Evolutionary conservation across 768 basidiomycete genomes (phyloP), one percentile per base, ranked within the genome.

Genomic region (Kwoniella bestiolae): DNA sequence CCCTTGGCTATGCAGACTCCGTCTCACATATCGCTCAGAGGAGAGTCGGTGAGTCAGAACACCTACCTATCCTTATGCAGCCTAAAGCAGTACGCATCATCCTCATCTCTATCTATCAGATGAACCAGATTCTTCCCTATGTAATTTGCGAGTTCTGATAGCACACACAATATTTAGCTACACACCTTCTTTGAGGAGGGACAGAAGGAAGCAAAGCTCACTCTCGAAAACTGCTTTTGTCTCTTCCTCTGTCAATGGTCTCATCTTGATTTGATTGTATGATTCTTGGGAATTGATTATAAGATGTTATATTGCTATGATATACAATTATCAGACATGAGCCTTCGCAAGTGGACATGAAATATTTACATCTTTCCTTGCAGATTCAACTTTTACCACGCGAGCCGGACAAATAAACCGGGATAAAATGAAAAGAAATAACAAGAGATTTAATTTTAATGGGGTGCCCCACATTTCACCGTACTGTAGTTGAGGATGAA

Each of bases 71-170:
- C 95, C 75, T 87, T 91, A 78, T 98, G 94, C 35, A 98, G 82
- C 66, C 95, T 88, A 83, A 98, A 97, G 83, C 94, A 96, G 81
- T 95, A 90, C 14, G 92, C 89, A 75, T 96, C 94, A 49, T 80
- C 80, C 79, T 96, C 94, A 70, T 89, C 87, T 76, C 94, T 85
- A 85, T 98, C 95, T 67, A 98, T 91, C 68, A 97, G 86, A 78
- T 96, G 92, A 31, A 98, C 89, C 18, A 99, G 85, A 76, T 98
- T 98, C 82, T 94, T 94, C 67, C 96, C 96, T 76, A 99, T 91
- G 82, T 96, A 99, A 82, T 96, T 97, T 51, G 96, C 93, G 44
- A 99, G 87, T 82, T 99, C 81, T 82, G 49, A n/a, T 23, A 21
- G 16, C 21, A 26, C 32, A 8, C 25, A 56, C 34, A 8, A 12